Evolutionary conservation across 2,329 filamentous ascomycete genomes (phyloP).

Genomic region (Metarhizium sp.): DNA sequence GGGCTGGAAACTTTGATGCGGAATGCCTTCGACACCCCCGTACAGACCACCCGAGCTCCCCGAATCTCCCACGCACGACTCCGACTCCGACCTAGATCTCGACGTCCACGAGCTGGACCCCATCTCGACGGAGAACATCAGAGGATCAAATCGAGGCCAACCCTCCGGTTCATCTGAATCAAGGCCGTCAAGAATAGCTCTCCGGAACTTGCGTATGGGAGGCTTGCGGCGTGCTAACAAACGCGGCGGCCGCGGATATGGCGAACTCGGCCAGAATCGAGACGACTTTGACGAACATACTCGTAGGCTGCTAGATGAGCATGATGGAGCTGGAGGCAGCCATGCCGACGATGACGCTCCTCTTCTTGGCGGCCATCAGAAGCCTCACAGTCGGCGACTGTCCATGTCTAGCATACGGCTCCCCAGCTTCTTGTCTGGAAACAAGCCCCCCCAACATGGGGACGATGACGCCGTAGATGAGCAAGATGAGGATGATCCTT

Average conservation of each 20-base stretch:
- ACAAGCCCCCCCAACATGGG: conserved; percentile 9
- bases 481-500: conserved; percentile 50
- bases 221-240: conserved; percentile 48
- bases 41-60: conserved; percentile 50
- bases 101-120: conserved; percentile 77
- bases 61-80: conserved; percentile 57
- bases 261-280: conserved; percentile 47
- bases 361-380: conserved; percentile 44
- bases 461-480: conserved; percentile 35
- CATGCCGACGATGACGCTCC: conserved; percentile 62
- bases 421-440: conserved; percentile 53
- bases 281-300: conserved; percentile 56
- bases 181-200: conserved; percentile 53
- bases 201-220: conserved; percentile 61
- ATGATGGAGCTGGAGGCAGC: conserved; percentile 50
- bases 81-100: conserved; percentile 64
- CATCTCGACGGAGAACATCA: conserved; percentile 27
- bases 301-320: conserved; percentile 56
- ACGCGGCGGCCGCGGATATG: conserved; percentile 44
- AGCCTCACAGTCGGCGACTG: conserved; percentile 17
- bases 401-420: conserved; percentile 48
- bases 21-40: conserved; percentile 47
- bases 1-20: conserved; percentile 20
- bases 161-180: conserved; percentile 32
- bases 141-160: conserved; percentile 19